Base-by-base conservation (phyloP, 176 grass and related monocot genomes). In the Aegilops sharonensis region DNA sequence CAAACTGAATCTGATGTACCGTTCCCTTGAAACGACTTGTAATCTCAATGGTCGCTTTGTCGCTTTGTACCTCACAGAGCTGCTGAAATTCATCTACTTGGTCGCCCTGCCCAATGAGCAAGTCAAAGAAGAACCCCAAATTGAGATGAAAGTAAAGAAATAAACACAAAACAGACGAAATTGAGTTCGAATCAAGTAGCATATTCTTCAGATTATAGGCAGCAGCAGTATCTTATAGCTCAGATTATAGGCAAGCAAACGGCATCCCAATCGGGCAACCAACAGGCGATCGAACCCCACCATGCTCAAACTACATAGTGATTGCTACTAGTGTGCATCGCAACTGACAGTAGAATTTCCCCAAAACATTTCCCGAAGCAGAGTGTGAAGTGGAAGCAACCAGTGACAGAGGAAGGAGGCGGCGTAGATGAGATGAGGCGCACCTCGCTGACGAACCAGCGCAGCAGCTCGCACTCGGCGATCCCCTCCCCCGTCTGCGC, bases 21-120 rank as follows among this genome's bases (percentile, higher is more conserved):
- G 88, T 94, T 6, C 96, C 96, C 75, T 94, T 95, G 83, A 94
- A 95, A 48, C 96, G 90, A 42, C 96, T 98, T 66, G 96, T 98
- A 66, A 98, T 98, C 84, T 98, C 96, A 9, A 98, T 98, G 65
- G 96, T 98, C 72, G 96, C 96, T 84, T 98, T 98, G 82, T 98
- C 96, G 37, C 96, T 98, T 75, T 98, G 96, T 35, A 98, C 96
- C 85, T 98, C 96, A 85, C 96, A 98, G 24, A 98, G 88, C 14
- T 82, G 66, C 78, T 95, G 90, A 75, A 98, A 98, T 78, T 98
- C 96, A 82, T 98, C 93, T n/a, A 98, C 91, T 34, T 88, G 81
- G 73, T 98, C 96, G 45, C 96, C 96, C 96, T 98, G 68, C 43
- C 70, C 65, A 85, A 73, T 3, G 43, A 83, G 83, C 11, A 86